Percentiles rank a stretch among this genome's conserved stretches.
phyloP scores from a whole-genome alignment of 2,329 filamentous ascomycete genomes.

The Lachnellula subtilissima region DNA sequence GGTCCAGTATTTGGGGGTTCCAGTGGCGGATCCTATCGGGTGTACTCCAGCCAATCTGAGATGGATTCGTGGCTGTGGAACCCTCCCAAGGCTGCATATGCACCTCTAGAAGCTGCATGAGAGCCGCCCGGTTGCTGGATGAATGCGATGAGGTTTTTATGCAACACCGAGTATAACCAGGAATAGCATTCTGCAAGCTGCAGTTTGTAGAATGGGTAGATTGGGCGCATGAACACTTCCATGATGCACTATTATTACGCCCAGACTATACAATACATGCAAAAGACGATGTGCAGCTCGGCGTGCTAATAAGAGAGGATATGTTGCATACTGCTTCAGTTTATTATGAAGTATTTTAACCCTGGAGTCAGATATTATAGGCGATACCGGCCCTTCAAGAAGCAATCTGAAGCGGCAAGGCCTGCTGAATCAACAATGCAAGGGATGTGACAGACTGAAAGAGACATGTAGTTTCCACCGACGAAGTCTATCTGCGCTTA shows the following conservation, averaged over 20 bases:
- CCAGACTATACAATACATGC: background rate
- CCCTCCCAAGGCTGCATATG: constrained; percentile 2
- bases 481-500: background rate
- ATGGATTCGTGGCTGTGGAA: constrained; percentile 19
- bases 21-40: background rate
- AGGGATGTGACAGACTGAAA: background rate
- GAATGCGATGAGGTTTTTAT: background rate
- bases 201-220: background rate
- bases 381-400: background rate
- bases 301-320: background rate
- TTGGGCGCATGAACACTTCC: constrained; percentile 3
- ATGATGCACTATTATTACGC: background rate
- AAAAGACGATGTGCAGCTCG: background rate
- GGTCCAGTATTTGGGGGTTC: background rate
- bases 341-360: background rate
- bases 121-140: background rate
- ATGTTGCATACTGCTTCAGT: background rate
- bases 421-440: background rate
- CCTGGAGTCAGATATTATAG: background rate
- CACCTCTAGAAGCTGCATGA: background rate
- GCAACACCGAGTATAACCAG: background rate
- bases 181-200: background rate
- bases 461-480: background rate
- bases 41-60: constrained; percentile 13
- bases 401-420: background rate